phyloP scores from a whole-genome alignment of 306 rosid species.

The Cucurbita pepo region DNA sequence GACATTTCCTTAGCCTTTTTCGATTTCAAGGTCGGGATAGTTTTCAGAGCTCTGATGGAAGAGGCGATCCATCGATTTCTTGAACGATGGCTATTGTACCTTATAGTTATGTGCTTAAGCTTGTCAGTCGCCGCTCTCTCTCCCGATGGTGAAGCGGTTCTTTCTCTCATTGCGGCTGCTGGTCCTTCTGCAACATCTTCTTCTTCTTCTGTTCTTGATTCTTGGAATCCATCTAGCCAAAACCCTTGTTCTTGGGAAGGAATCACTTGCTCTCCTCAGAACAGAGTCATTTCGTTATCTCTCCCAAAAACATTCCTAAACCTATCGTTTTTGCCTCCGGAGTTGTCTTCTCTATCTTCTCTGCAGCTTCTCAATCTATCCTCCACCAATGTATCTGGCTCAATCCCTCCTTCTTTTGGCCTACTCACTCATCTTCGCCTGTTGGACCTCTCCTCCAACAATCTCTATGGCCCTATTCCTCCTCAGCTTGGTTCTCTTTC shows the following conservation, averaged over 20 bases:
- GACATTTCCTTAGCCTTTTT: constrained; percentile 19
- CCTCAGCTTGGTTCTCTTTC: constrained; percentile 56
- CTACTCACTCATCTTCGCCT: constrained; percentile 52
- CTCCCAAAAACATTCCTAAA: constrained; percentile 68
- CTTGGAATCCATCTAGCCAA: constrained; percentile 69
- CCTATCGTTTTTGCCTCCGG: constrained; percentile 54
- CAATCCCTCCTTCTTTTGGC: constrained; percentile 68
- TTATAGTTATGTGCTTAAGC: constrained; percentile 9
- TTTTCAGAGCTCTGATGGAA: constrained; percentile 27
- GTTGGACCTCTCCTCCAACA: constrained; percentile 77
- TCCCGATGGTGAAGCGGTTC: constrained; percentile 77
- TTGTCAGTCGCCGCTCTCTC: constrained; percentile 41
- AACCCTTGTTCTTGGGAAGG: constrained; percentile 96
- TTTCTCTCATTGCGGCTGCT: constrained; percentile 43
- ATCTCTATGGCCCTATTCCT: constrained; percentile 61
- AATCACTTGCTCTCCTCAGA: constrained; percentile 69
- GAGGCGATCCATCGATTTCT: neutral
- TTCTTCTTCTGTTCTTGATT: constrained; percentile 45
- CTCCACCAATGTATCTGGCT: constrained; percentile 71
- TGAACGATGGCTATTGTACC: neutral
- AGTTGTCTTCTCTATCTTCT: constrained; percentile 60
- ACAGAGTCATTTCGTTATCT: constrained; percentile 68
- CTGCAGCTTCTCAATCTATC: constrained; percentile 89
- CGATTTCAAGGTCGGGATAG: constrained; percentile 14
- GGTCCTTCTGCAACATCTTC: constrained; percentile 27